Conservation (phyloP, 2,329 filamentous ascomycete genomes). For the Periconia digitata region DNA sequence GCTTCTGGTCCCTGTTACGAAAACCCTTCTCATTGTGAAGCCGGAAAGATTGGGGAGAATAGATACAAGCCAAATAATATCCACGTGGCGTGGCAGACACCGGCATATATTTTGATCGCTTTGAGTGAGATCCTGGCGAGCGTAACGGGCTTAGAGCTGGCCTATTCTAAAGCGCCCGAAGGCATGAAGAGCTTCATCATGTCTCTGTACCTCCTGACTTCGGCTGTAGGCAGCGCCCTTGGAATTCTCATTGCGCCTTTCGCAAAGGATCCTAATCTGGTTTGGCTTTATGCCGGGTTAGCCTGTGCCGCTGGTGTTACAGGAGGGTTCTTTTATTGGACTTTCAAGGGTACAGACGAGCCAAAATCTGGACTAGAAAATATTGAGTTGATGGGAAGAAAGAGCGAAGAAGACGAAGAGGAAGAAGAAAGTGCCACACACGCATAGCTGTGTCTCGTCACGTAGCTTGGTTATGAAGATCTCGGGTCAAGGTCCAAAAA, state of each 20-base stretch:
- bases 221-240: constrained; percentile 60
- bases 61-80: constrained; percentile 44
- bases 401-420: constrained; percentile 2
- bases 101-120: constrained; percentile 50
- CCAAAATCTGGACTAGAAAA: constrained; percentile 8
- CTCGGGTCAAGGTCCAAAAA: too few relatives aligned
- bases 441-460: too few relatives aligned
- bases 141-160: constrained; percentile 52
- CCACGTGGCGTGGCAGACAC: constrained; percentile 49
- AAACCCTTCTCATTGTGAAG: constrained; percentile 42
- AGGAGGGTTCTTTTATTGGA: constrained; percentile 57
- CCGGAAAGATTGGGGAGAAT: constrained; percentile 32
- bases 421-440: too few relatives aligned
- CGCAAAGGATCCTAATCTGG: constrained; percentile 64
- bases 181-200: constrained; percentile 54
- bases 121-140: constrained; percentile 50
- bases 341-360: constrained; percentile 42
- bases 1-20: constrained; percentile 55
- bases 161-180: constrained; percentile 50
- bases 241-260: constrained; percentile 63
- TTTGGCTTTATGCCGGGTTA: constrained; percentile 68
- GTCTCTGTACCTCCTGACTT: constrained; percentile 63
- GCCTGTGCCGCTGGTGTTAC: constrained; percentile 51
- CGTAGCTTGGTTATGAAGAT: too few relatives aligned
- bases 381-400: constrained; percentile 7